phyloP scores from a whole-genome alignment of 192 early-diverging fungal species.

The Coemansia sp. region DNA sequence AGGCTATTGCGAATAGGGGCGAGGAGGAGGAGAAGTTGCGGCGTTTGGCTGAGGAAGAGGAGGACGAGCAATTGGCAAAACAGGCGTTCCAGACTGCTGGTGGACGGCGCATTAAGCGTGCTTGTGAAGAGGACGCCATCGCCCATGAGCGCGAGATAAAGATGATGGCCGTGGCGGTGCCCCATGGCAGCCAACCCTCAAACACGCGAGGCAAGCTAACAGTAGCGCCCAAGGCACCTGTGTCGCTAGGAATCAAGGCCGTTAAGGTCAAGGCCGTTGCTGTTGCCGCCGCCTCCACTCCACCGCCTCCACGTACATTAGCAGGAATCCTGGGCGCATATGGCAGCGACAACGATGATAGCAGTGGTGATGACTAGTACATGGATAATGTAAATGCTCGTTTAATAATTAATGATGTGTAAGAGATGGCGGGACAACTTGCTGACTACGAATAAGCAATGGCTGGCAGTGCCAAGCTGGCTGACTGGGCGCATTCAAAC shows the following conservation, averaged over 20 bases:
- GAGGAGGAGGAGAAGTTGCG: slow-evolving; percentile 14
- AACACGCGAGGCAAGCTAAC: neutral
- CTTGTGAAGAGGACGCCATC: slow-evolving; percentile 35
- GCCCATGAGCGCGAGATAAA: slow-evolving; percentile 21
- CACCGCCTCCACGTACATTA: slow-evolving; percentile 16
- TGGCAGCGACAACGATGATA: slow-evolving; percentile 24
- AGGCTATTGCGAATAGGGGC: slow-evolving; percentile 44
- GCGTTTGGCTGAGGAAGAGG: slow-evolving; percentile 36
- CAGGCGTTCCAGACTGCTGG: slow-evolving; percentile 27
- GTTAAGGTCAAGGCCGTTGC: slow-evolving; percentile 15
- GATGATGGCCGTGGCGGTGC: neutral
- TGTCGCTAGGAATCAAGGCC: slow-evolving; percentile 30
- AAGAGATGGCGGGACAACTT: neutral
- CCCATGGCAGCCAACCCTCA: neutral
- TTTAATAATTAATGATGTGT: neutral
- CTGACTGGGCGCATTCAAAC: neutral
- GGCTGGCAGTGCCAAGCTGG: neutral
- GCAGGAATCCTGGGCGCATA: slow-evolving; percentile 44
- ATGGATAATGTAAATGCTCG: neutral
- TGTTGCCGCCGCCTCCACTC: neutral
- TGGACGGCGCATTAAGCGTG: slow-evolving; percentile 35
- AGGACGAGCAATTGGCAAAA: slow-evolving; percentile 29
- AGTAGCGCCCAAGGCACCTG: neutral
- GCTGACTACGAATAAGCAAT: neutral
- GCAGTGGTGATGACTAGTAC: slow-evolving; percentile 8